These are phyloP conservation scores for Ceratocystis diversiconidia DNA, from an alignment of 2,329 filamentous ascomycete genomes.

Conservation along the genomic window DNA sequence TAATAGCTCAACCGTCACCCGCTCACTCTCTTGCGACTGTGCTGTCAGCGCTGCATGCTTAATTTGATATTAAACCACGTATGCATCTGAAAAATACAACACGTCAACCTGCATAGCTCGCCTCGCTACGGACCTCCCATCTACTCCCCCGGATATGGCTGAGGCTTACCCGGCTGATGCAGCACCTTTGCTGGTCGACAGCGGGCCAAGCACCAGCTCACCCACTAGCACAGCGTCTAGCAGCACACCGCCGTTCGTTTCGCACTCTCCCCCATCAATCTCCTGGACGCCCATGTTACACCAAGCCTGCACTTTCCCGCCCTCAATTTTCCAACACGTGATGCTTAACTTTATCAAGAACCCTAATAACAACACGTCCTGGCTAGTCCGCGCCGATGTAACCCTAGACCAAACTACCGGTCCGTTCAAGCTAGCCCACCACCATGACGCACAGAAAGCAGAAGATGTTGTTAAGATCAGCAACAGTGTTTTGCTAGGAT, in stretches of 20 bases:
- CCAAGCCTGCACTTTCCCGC: conserved; percentile 47
- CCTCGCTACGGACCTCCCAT: background rate
- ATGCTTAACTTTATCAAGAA: conserved; percentile 66
- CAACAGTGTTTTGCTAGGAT: background rate
- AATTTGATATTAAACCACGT: background rate
- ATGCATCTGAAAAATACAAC: background rate
- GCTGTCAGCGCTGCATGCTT: background rate
- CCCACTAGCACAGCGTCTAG: background rate
- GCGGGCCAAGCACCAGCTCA: background rate
- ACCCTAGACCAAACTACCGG: conserved; percentile 35
- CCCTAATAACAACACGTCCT: conserved; percentile 64
- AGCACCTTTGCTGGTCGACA: conserved; percentile 3
- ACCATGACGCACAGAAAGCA: background rate
- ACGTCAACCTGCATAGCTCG: background rate
- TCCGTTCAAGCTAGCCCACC: conserved; percentile 3
- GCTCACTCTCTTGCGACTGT: background rate
- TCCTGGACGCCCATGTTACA: conserved; percentile 41
- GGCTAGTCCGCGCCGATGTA: conserved; percentile 67
- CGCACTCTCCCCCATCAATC: background rate
- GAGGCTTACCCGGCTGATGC: background rate
- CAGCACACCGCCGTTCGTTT: background rate
- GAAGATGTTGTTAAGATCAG: background rate
- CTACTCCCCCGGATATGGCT: conserved; percentile 4
- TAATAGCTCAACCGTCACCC: background rate
- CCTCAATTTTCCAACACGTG: conserved; percentile 47